These are phyloP conservation scores for Barnettozyma siamensis DNA, from an alignment of 805 yeast species.

Conservation along the genomic window DNA sequence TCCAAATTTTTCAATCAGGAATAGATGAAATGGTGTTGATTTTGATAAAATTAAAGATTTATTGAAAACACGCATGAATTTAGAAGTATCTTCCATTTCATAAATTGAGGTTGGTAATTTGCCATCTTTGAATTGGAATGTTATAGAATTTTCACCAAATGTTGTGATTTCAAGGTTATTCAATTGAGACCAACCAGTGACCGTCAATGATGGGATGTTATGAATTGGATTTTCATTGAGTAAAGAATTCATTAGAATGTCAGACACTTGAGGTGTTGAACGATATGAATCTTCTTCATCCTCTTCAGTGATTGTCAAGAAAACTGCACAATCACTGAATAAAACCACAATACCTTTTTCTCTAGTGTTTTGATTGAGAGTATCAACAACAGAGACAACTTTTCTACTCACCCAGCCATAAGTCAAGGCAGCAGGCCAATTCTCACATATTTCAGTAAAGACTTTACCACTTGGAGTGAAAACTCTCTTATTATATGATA, in stretches of 20 bases:
- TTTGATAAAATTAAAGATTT: slow-evolving; percentile 73
- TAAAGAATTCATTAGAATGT: slow-evolving; percentile 83
- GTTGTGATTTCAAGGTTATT: slow-evolving; percentile 48
- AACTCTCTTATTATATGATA: slow-evolving; percentile 55
- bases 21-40: slow-evolving; percentile 81
- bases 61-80: slow-evolving; percentile 51
- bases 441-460: slow-evolving; percentile 72
- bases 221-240: slow-evolving; percentile 77
- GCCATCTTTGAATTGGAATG: slow-evolving; percentile 25
- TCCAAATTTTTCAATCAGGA: slow-evolving; percentile 42
- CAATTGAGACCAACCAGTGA: slow-evolving; percentile 61
- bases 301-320: slow-evolving; percentile 39
- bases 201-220: slow-evolving; percentile 63
- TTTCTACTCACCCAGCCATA: slow-evolving; percentile 85
- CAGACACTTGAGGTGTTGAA: slow-evolving; percentile 57
- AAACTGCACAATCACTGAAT: slow-evolving; percentile 74
- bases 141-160: slow-evolving; percentile 27
- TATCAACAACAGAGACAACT: slow-evolving; percentile 70
- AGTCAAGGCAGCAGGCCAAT: slow-evolving; percentile 85
- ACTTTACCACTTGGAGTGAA: slow-evolving; percentile 91
- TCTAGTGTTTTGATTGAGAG: slow-evolving; percentile 29
- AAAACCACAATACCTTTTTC: slow-evolving; percentile 57
- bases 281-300: slow-evolving; percentile 13
- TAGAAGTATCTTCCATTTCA: slow-evolving; percentile 25
- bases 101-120: slow-evolving; percentile 16